These are phyloP conservation scores for Penicillium antarcticum DNA, from an alignment of 495 filamentous ascomycete genomes.

Conservation along the genomic window DNA sequence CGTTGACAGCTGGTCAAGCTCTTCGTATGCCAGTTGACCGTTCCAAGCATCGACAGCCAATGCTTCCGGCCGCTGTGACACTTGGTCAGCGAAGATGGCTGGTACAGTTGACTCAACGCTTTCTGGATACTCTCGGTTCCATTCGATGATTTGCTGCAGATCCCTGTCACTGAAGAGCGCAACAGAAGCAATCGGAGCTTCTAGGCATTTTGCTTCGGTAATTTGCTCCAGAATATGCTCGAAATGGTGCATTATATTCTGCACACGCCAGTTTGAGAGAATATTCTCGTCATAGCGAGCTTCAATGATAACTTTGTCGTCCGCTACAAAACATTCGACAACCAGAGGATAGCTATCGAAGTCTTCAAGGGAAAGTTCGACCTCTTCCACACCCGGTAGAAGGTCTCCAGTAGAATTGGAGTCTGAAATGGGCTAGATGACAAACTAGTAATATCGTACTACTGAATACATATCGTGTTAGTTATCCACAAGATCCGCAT, in stretches of 20 bases:
- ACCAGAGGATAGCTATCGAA: neutral
- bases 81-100: neutral
- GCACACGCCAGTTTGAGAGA: neutral
- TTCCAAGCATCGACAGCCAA: constrained; percentile 36
- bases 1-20: constrained; percentile 29
- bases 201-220: neutral
- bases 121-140: neutral
- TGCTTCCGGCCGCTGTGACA: neutral
- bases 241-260: neutral
- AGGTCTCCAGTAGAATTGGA: neutral
- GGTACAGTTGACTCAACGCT: neutral
- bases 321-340: neutral
- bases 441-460: neutral
- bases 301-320: neutral
- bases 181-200: neutral
- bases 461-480: neutral
- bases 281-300: neutral
- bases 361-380: neutral
- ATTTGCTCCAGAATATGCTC: neutral
- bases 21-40: constrained; percentile 28
- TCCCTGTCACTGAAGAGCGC: neutral
- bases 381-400: neutral
- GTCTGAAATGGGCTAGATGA: neutral
- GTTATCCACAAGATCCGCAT: neutral
- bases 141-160: neutral